Base-by-base conservation (phyloP, 1,139 yeast species). In the Candida sojae region DNA sequence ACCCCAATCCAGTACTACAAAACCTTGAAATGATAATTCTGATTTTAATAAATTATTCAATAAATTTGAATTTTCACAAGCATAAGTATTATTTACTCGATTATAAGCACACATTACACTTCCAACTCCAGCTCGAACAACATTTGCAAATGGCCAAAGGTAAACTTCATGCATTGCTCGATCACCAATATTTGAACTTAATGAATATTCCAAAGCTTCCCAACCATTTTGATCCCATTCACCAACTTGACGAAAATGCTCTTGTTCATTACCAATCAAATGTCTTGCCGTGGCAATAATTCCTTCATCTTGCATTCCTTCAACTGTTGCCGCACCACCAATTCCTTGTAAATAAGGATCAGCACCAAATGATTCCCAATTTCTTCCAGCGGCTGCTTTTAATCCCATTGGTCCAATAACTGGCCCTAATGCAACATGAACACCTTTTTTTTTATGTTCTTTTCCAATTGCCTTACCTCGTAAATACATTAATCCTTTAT, bases 121-220 rank as follows among this genome's bases (percentile, higher is more conserved):
- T 1, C 84, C 86, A 30, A 71, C 84, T 11, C 86, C 86, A 8
- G 87, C 83, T 49, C 77, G 73, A 34, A 83, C 70, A 42, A 79
- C 77, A 58, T 83, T 85, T 25, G 85, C 86, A 68, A 82, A 84
- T 5, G 88, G 89, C 86, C 87, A 82, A 46, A 82, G 63, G 59
- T 78, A 83, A 2, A 82, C 61, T 57, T 83, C 88, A 58, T 82
- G 88, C 78, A 84, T 72, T 1, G 83, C 79, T 36, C 85, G 64
- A 59, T 83, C 88, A 44, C 82, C 86, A 44, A 83, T 76, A 53
- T 82, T 80, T 17, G 83, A 64, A 53, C 79, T 74, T 13, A 78
- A 63, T 2, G 80, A 71, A 5, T 58, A 59, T 29, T 67, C 58
- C 32, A 77, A 57, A 21, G 64, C 57, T 46, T 66, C 78, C 80